phyloP scores from a whole-genome alignment of 768 basidiomycete species.

The Paxillus involutus region DNA sequence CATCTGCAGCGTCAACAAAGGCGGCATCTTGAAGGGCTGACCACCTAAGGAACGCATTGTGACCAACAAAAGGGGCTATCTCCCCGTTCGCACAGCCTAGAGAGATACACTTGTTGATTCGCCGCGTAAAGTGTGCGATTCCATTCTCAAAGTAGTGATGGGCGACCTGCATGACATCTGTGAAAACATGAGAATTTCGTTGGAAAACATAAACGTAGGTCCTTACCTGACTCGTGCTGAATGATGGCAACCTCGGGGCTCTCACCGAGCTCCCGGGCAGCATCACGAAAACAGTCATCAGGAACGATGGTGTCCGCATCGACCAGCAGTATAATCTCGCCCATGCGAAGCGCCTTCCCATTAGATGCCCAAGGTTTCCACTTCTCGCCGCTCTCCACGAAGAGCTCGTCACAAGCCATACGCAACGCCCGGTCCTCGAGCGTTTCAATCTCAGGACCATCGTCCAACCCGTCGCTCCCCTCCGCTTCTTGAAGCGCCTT shows the following conservation, averaged over 20 bases:
- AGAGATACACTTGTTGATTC: conserved; percentile 84
- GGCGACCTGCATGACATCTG: conserved; percentile 89
- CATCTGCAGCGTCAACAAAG: conserved; percentile 52
- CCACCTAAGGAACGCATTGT: conserved; percentile 91
- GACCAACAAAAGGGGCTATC: conserved; percentile 76
- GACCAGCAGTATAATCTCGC: conserved; percentile 78
- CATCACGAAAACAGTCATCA: conserved; percentile 89
- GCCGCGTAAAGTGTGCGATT: conserved; percentile 84
- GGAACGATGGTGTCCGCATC: conserved; percentile 91
- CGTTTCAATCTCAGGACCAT: conserved; percentile 38
- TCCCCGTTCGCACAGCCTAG: conserved; percentile 80
- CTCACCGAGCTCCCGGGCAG: conserved; percentile 79
- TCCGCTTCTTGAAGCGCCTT: conserved; percentile 40
- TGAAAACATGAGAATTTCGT: not conserved
- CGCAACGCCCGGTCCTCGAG: conserved; percentile 75
- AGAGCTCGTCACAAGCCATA: conserved; percentile 73
- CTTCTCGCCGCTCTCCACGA: conserved; percentile 50
- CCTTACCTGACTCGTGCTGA: conserved; percentile 76
- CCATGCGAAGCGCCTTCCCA: conserved; percentile 71
- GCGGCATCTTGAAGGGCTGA: conserved; percentile 85
- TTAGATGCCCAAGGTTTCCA: conserved; percentile 81
- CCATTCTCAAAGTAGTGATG: conserved; percentile 91
- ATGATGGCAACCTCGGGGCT: conserved; percentile 69
- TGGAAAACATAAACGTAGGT: not conserved
- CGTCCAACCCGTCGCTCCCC: conserved; percentile 37